A percentile compares a stretch with the other conserved stretches of the same genome.
Conservation (phyloP, 2,329 filamentous ascomycete genomes). For the Fusarium azukiicola region DNA sequence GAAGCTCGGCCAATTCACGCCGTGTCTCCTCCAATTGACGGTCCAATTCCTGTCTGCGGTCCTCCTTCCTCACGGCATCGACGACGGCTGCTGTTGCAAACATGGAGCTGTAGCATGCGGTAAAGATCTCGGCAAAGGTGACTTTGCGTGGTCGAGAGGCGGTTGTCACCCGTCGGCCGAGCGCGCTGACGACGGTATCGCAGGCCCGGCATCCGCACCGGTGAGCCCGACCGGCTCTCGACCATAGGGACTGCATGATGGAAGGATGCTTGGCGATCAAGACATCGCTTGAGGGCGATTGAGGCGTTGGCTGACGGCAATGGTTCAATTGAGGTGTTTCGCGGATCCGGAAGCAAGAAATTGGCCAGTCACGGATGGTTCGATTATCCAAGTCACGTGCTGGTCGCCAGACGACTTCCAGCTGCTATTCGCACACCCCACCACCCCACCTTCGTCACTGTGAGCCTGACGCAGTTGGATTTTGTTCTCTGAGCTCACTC, state of each 20-base stretch:
- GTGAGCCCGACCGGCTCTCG: slow-evolving; percentile 82
- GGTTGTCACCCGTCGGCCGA: slow-evolving; percentile 74
- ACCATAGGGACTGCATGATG: slow-evolving; percentile 85
- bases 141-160: slow-evolving; percentile 71
- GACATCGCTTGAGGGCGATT: slow-evolving; percentile 51
- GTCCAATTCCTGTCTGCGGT: slow-evolving; percentile 80
- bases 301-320: slow-evolving; percentile 34
- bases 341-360: slow-evolving; percentile 44
- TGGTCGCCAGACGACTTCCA: not conserved
- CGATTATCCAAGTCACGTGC: slow-evolving; percentile 54
- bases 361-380: slow-evolving; percentile 52
- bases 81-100: slow-evolving; percentile 82
- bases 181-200: slow-evolving; percentile 70
- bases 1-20: slow-evolving; percentile 67
- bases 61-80: slow-evolving; percentile 80
- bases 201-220: slow-evolving; percentile 83
- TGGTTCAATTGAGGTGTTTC: slow-evolving; percentile 52
- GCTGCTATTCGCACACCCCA: slow-evolving; percentile 54
- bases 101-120: slow-evolving; percentile 84
- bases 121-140: slow-evolving; percentile 77
- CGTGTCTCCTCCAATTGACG: slow-evolving; percentile 77
- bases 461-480: slow-evolving; percentile 36
- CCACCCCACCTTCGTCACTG: slow-evolving; percentile 49
- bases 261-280: slow-evolving; percentile 52
- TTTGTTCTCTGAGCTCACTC: slow-evolving; percentile 28